Base-by-base conservation (phyloP, 2,329 filamentous ascomycete species). In the Trichoderma koningiopsis region DNA sequence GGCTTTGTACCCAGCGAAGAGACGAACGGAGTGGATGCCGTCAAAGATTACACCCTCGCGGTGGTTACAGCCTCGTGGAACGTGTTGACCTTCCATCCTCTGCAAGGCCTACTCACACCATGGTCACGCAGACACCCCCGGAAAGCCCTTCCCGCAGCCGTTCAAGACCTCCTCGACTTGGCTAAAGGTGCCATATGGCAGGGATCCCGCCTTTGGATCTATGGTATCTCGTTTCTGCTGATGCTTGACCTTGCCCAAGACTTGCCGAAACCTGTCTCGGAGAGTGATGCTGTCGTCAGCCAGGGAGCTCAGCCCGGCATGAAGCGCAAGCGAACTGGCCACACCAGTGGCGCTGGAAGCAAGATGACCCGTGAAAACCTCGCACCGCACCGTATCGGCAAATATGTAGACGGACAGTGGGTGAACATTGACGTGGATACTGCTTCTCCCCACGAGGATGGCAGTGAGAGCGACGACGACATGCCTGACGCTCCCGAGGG, bases 111-210 rank as follows among this genome's bases (percentile, higher is more conserved):
- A 22, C 83, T 98, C 13, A 93, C 91, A 5, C 87, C 92, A 43
- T 99, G 96, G 96, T 93, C 93, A 10, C 87, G 92, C 72, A 87
- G 92, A 47, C 97, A 98, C 77, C 90, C 91, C 5, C 88, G 90
- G n/a, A 86, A 87, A 19, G 87, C 86, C 69, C 88, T 97, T 24
- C 96, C 94, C 0, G 83, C 85, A 3, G 87, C 92, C 59, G 95
- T 96, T 78, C 88, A 86, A 68, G 87, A 89, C 72, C 87, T 94
- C 29, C 88, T 91, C 70, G 94, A 97, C 77, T 85, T 92, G 53
- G 91, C 91, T 66, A 95, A 95, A 83, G 94, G 94, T 4, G 89
- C 90, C 31, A 79, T 97, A 49, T 98, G 95, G 94, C 92, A 96
- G 76, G 84, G 91, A 1, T 83, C 84, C 33, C 87, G 95, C 16